Base-by-base conservation (phyloP, 371 early-diverging fungal species). In the Parasitella parasitica region DNA sequence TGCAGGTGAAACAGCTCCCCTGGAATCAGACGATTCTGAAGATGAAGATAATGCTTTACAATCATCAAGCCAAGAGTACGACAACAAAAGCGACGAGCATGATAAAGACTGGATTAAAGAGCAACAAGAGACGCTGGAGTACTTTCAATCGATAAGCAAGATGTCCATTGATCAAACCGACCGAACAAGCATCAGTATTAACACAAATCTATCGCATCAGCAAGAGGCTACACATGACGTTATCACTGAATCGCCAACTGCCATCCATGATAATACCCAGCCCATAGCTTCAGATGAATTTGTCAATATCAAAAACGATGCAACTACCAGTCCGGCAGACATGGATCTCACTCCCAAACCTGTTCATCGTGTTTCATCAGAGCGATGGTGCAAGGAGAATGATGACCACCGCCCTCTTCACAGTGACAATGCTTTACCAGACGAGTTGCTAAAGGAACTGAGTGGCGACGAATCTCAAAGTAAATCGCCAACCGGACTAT, bases 321-420 rank as follows among this genome's bases (percentile, higher is more conserved):
- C 52, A 20, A 41, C 56, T 35, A 4, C 4, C 35, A 9, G 6
- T 15, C n/a, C 43, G 15, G 32, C 24, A 20, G 37, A 38, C 7
- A 28, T 7, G 28, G 43, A 51, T 28, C 15, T 24, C 7, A 4
- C 6, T 11, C 11, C 32, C 35, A 54, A 49, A 30, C 26, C n/a
- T 0, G 59, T 67, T 9, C 62, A 57, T 6, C 74, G 79, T 27
- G 59, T 76, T 0, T 74, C 79, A 20, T 79, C 79, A 32, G 74
- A 67, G 13, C 55, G 64, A 30, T 79, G 79, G 79, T 79, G 76
- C 38, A 65, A 63, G 54, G 61, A 49, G 4, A 20, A 20, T 12
- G 56, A 55, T 35, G 37, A 50, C 2, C 22, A 38, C 12, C 34
- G 38, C 8, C 35, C 54, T 9, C 22, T 46, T 0, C 27, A 34